These are phyloP conservation scores for Coniferiporia weirii DNA, from an alignment of 1,284 basidiomycete genomes.

Conservation along the genomic window DNA sequence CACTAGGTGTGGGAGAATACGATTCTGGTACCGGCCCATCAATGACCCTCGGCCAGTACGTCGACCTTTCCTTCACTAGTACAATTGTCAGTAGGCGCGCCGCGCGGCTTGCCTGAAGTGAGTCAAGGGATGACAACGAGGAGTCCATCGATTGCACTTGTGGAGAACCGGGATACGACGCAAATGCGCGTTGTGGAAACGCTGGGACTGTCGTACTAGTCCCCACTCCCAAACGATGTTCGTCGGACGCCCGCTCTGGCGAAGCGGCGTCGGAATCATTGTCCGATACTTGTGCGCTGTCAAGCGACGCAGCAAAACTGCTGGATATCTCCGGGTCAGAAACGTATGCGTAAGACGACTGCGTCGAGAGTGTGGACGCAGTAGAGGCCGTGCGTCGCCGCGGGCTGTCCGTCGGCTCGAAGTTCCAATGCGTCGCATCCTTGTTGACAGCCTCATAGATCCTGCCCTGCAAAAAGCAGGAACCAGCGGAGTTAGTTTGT, in stretches of 20 bases:
- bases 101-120: slow-evolving; percentile 49
- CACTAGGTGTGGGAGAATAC: slow-evolving; percentile 45
- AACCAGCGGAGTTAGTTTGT: neutral
- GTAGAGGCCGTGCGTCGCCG: slow-evolving; percentile 70
- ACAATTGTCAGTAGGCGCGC: slow-evolving; percentile 68
- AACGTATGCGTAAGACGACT: slow-evolving; percentile 71
- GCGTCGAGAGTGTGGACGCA: slow-evolving; percentile 65
- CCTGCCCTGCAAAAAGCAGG: slow-evolving; percentile 44
- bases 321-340: slow-evolving; percentile 77
- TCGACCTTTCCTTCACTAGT: slow-evolving; percentile 69
- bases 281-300: slow-evolving; percentile 64
- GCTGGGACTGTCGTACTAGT: slow-evolving; percentile 14
- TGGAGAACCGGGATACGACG: slow-evolving; percentile 49
- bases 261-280: slow-evolving; percentile 41
- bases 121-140: slow-evolving; percentile 71
- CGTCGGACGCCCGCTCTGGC: slow-evolving; percentile 11
- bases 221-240: slow-evolving; percentile 7
- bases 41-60: slow-evolving; percentile 75
- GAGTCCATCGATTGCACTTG: slow-evolving; percentile 51
- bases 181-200: slow-evolving; percentile 21
- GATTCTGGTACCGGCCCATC: slow-evolving; percentile 64
- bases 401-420: slow-evolving; percentile 57
- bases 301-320: slow-evolving; percentile 73
- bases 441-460: slow-evolving; percentile 63
- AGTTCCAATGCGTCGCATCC: slow-evolving; percentile 64